phyloP scores from a whole-genome alignment of 345 rosid species.

The Boechera divaricarpa region DNA sequence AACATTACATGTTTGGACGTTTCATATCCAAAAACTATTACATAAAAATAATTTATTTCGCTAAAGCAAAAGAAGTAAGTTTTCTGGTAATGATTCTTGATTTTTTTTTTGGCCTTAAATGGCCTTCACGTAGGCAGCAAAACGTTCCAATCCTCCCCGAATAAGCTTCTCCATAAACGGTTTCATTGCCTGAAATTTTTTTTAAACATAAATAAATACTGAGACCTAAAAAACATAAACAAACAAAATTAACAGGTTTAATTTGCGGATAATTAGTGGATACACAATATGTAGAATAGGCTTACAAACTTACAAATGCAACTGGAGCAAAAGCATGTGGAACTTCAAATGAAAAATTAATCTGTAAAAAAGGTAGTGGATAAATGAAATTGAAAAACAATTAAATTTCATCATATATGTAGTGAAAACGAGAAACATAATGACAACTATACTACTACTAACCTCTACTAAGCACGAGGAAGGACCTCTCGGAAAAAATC shows the following conservation, averaged over 20 bases:
- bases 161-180: slow-evolving; percentile 81
- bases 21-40: neutral
- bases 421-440: neutral
- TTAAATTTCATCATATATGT: neutral
- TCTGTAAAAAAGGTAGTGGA: slow-evolving; percentile 52
- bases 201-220: neutral
- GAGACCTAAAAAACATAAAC: neutral
- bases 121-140: slow-evolving; percentile 50
- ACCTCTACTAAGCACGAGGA: slow-evolving; percentile 80
- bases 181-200: slow-evolving; percentile 61
- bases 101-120: slow-evolving; percentile 8
- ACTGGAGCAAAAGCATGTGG: slow-evolving; percentile 76
- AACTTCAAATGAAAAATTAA: slow-evolving; percentile 88
- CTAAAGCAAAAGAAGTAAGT: neutral
- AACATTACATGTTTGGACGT: slow-evolving; percentile 20
- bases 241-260: neutral
- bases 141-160: slow-evolving; percentile 65
- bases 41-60: slow-evolving; percentile 18
- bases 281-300: slow-evolving; percentile 12
- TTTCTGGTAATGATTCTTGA: neutral
- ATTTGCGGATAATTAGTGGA: neutral
- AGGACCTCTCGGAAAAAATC: slow-evolving; percentile 86
- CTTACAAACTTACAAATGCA: slow-evolving; percentile 91
- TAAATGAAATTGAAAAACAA: neutral
- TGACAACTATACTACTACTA: slow-evolving; percentile 29